phyloP scores from a whole-genome alignment of 768 basidiomycete genomes.

The Pilatotrama ljubarskyi region DNA sequence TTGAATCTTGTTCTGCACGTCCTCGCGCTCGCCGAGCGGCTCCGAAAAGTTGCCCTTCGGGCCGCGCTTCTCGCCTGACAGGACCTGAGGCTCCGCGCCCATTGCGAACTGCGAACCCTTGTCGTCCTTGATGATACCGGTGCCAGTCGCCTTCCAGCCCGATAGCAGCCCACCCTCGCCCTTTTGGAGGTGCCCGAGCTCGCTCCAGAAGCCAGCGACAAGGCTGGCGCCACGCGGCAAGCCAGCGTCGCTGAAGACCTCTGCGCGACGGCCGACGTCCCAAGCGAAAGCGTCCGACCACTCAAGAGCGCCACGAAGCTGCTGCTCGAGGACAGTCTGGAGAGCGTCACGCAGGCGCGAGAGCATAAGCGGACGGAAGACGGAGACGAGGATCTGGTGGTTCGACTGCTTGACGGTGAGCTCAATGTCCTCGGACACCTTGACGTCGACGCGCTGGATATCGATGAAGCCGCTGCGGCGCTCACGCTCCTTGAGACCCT shows the following conservation, averaged over 20 bases:
- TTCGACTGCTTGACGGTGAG: conserved; percentile 61
- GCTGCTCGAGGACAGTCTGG: conserved; percentile 56
- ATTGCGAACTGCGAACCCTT: conserved; percentile 52
- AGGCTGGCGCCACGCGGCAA: conserved; percentile 48
- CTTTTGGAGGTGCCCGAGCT: conserved; percentile 55
- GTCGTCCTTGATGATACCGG: conserved; percentile 61
- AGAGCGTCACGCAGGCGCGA: conserved; percentile 59
- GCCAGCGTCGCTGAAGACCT: conserved; percentile 69
- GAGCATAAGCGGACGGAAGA: conserved; percentile 65
- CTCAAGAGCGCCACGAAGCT: conserved; percentile 53
- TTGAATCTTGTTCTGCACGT: conserved; percentile 17
- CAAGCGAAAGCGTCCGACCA: conserved; percentile 57
- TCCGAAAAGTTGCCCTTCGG: conserved; percentile 58
- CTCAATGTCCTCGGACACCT: conserved; percentile 56
- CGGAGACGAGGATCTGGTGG: conserved; percentile 57
- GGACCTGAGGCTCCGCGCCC: conserved; percentile 74
- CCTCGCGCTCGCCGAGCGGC: conserved; percentile 34
- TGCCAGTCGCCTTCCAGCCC: conserved; percentile 59
- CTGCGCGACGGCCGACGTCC: conserved; percentile 55
- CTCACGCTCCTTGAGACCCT: conserved; percentile 46
- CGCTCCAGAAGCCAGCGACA: conserved; percentile 68
- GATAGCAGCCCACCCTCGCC: conserved; percentile 39
- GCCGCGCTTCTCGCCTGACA: conserved; percentile 66
- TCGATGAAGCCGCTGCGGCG: conserved; percentile 51
- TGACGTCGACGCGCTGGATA: conserved; percentile 55